Evolutionary conservation across 495 filamentous ascomycete species (phyloP), one percentile per base, ranked within the genome.

Genomic region (Penicillium atrosanguineum): DNA sequence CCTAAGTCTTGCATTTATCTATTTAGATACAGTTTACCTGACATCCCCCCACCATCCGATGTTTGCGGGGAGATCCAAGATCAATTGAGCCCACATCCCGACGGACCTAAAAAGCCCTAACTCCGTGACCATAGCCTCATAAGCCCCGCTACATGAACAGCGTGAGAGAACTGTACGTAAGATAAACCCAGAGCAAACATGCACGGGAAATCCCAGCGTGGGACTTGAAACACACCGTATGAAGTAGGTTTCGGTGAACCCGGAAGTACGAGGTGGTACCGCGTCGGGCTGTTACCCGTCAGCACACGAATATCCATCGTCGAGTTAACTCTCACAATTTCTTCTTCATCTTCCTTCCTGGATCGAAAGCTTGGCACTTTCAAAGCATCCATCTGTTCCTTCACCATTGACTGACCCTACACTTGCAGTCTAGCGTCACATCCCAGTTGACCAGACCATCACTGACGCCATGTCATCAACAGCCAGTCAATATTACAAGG

Each of bases 401-500:
- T 9, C 36, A 15, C 8, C n/a, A 26, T 48, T n/a, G 8, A 23
- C 15, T 23, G 14, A 39, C 19, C 31, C 14, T 38, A 2, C 11
- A n/a, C 21, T 16, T 39, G 21, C 8, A 9, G 15, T 21, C 26
- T 25, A 11, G 9, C 46, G 26, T 48, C 42, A 18, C 36, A 37
- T 39, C 16, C 21, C 4, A 18, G 19, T 28, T 55, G 28, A 40
- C 26, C 40, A 56, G 19, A 42, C 50, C 29, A 16, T 16, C 44
- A 51, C 48, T 23, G 18, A 42, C 44, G 48, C 8, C 7, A 66
- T 63, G 58, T 41, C 64, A 31, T n/a, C 50, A 1, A 25, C 52
- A 7, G 16, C 38, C 1, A 60, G 60, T 7, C 38, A 53, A 36
- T 60, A 64, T 50, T 69, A 61, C 68, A 57, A 59, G 25, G 66